Base-by-base conservation (phyloP, 345 rosid genomes). In the Dimocarpus longan region DNA sequence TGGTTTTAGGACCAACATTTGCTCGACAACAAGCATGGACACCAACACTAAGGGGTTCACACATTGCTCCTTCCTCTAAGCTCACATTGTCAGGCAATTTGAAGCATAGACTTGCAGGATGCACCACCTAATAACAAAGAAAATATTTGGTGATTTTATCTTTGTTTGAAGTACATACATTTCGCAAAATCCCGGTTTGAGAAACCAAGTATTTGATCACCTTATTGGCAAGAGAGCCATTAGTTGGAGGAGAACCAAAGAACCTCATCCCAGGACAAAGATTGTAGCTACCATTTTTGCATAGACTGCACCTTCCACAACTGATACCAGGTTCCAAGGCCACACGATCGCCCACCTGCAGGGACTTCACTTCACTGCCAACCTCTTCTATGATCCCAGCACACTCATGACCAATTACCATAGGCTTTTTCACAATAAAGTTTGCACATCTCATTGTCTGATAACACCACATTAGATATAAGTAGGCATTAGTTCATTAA, bases 31-130 rank as follows among this genome's bases (percentile, higher is more conserved):
- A 87, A 37, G 93, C 93, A 56, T 87, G 90, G 40, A 91, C 90
- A 24, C 93, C 95, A 21, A 88, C 89, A 75, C 93, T 91, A 16
- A 90, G 83, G 22, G 92, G 95, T 68, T 91, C 93, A 39, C 95
- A 89, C 92, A 91, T 90, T 43, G 93, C 92, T 74, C 92, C 93
- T 83, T 91, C 95, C 81, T 91, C 93, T 79, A 87, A 72, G 87
- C 88, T 90, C 75, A 90, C 92, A 73, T 86, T 87, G 18, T 89
- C 90, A 0, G 95, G 93, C 16, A 89, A 85, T 76, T 87, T 91
- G 76, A 86, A 87, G 67, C 95, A 89, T 8, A 88, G 80, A 60
- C 83, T 82, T 46, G 91, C 89, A 12, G 92, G 93, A 81, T 90
- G 93, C 84, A 86, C 88, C 77, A 88, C 89, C 95, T 91, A 81